Percentiles rank a stretch among this genome's conserved stretches.
These are phyloP conservation scores for Polyplosphaeria fusca DNA, from an alignment of 495 filamentous ascomycete genomes.

Conservation along the genomic window DNA sequence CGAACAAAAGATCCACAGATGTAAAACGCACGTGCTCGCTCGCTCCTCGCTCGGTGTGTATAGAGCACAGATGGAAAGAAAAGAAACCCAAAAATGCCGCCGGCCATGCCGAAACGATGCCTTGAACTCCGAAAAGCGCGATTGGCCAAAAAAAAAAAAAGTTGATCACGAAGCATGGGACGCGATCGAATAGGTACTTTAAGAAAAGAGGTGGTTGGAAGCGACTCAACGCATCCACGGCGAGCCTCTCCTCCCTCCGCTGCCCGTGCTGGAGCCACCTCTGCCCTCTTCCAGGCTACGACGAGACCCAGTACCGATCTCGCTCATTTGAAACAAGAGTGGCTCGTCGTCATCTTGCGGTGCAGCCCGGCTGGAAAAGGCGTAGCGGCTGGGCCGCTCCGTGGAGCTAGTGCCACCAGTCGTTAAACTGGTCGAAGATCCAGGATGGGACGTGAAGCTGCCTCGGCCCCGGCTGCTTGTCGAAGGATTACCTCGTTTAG, in stretches of 20 bases:
- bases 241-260: slow-evolving; percentile 23
- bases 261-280: slow-evolving; percentile 30
- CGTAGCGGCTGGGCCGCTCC: slow-evolving; percentile 39
- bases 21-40: neutral
- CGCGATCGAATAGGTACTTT: neutral
- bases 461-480: slow-evolving; percentile 19
- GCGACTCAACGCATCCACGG: slow-evolving; percentile 17
- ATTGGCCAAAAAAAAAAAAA: neutral
- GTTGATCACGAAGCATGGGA: neutral
- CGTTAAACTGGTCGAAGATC: slow-evolving; percentile 44
- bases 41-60: neutral
- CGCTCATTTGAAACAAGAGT: slow-evolving; percentile 83
- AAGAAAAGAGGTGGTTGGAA: neutral
- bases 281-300: slow-evolving; percentile 68
- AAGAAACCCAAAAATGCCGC: slow-evolving; percentile 1
- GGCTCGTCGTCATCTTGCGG: slow-evolving; percentile 69
- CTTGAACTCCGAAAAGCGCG: neutral
- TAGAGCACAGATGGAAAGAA: neutral
- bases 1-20: neutral
- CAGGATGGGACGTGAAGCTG: slow-evolving; percentile 41
- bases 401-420: slow-evolving; percentile 40
- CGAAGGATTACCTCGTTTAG: slow-evolving; percentile 12
- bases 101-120: slow-evolving; percentile 2
- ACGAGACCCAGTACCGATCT: slow-evolving; percentile 63
- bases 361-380: slow-evolving; percentile 38